Conservation (phyloP, 2,329 filamentous ascomycete species). For the Pestalotiopsis sp. region DNA sequence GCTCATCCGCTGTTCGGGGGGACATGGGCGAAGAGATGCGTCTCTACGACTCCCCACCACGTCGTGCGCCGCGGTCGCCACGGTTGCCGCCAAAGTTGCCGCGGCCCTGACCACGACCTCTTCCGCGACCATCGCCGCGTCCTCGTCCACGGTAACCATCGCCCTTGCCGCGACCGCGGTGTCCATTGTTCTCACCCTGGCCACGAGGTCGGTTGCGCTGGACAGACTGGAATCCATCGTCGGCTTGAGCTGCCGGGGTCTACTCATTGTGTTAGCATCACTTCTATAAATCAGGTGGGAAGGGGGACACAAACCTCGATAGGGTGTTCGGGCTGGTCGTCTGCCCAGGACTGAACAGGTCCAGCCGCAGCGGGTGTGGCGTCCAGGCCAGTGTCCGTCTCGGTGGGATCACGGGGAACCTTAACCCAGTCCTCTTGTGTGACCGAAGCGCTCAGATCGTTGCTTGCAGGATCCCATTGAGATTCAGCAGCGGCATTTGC, state of each 20-base stretch:
- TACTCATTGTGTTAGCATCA: slow-evolving; percentile 7
- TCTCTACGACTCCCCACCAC: slow-evolving; percentile 32
- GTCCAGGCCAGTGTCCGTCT: slow-evolving; percentile 69
- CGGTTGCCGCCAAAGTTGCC: slow-evolving; percentile 24
- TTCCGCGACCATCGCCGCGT: slow-evolving; percentile 26
- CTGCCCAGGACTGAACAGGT: slow-evolving; percentile 75
- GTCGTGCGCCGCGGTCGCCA: slow-evolving; percentile 24
- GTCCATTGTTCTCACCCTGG: slow-evolving; percentile 28
- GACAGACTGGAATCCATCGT: slow-evolving; percentile 34
- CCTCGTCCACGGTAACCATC: slow-evolving; percentile 29
- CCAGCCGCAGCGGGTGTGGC: slow-evolving; percentile 59
- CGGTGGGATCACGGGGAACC: slow-evolving; percentile 70
- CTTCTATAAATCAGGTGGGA: background rate
- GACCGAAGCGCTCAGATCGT: slow-evolving; percentile 44
- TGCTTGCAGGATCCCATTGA: slow-evolving; percentile 60
- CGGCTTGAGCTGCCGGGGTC: slow-evolving; percentile 24
- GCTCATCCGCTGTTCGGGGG: slow-evolving; percentile 10
- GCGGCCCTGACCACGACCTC: slow-evolving; percentile 29
- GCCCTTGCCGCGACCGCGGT: slow-evolving; percentile 18
- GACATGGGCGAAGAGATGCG: slow-evolving; percentile 18
- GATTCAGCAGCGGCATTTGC: slow-evolving; percentile 65
- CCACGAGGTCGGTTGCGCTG: slow-evolving; percentile 33
- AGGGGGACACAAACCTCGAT: slow-evolving; percentile 39
- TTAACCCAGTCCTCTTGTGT: slow-evolving; percentile 74
- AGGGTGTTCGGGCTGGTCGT: slow-evolving; percentile 67